phyloP scores from a whole-genome alignment of 306 rosid genomes.

The Albizia julibrissin region DNA sequence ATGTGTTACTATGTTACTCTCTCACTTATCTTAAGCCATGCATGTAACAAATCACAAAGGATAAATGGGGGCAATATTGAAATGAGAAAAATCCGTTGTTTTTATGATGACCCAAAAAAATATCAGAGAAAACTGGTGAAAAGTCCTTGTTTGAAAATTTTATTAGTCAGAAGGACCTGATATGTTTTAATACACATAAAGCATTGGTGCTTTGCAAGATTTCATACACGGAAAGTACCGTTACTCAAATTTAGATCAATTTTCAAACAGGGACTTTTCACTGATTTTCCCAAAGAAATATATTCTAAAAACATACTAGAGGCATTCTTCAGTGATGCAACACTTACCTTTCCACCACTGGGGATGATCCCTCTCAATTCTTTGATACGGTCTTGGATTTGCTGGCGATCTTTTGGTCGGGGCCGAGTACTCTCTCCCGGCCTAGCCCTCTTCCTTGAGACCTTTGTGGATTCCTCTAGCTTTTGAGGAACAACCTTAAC shows the following conservation, averaged over 20 bases:
- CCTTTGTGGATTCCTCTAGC: conserved; percentile 57
- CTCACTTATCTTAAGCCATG: background rate
- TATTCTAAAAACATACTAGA: background rate
- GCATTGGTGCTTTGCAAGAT: too few species aligned
- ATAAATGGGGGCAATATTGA: background rate
- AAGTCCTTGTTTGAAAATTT: too few species aligned
- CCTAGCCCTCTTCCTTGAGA: conserved; percentile 65
- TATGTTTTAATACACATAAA: too few species aligned
- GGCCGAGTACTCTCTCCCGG: conserved; percentile 80
- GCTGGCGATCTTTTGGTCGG: conserved; percentile 96
- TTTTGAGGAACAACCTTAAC: conserved; percentile 45
- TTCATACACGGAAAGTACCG: too few species aligned
- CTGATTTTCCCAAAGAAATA: background rate
- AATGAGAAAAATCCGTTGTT: background rate
- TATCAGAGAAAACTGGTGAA: too few species aligned
- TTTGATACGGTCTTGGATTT: conserved; percentile 86
- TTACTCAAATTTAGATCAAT: too few species aligned
- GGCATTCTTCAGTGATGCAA: background rate
- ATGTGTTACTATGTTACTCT: conserved; percentile 22
- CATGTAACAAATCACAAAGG: conserved; percentile 2
- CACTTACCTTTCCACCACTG: conserved; percentile 71
- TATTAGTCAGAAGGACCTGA: too few species aligned
- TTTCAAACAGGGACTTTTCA: too few species aligned
- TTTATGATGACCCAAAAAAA: background rate
- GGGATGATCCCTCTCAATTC: conserved; percentile 90